Conservation (phyloP, 768 basidiomycete species). For the Rhodotorula taiwanensis region DNA sequence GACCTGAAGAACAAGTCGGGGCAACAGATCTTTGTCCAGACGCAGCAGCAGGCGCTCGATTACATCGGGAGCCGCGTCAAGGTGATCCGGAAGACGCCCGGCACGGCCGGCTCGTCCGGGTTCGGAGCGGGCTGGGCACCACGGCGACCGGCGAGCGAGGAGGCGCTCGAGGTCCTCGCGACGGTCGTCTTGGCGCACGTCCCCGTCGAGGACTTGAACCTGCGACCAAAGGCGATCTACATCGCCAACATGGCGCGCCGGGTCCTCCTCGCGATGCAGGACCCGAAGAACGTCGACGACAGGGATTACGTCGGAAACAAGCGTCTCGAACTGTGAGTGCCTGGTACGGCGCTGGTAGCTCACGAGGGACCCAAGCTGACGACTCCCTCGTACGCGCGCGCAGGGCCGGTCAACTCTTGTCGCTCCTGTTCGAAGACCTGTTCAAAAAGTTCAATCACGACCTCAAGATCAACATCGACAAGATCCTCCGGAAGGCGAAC, state of each 20-base stretch:
- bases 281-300: conserved; percentile 95
- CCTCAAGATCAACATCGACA: conserved; percentile 90
- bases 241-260: conserved; percentile 95
- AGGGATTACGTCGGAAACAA: conserved; percentile 99
- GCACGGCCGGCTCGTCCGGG: conserved; percentile 44
- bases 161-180: conserved; percentile 91
- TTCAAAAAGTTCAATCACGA: conserved; percentile 98
- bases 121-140: conserved; percentile 17
- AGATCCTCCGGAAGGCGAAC: conserved; percentile 91
- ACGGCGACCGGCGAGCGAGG: conserved; percentile 78
- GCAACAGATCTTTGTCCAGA: conserved; percentile 55
- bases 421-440: conserved; percentile 91
- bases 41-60: conserved; percentile 85
- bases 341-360: no score
- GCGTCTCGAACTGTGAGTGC: conserved; percentile 82
- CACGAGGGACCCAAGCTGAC: no score
- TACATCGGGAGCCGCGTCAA: conserved; percentile 92
- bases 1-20: conserved; percentile 27
- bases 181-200: conserved; percentile 96
- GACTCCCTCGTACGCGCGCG: background rate
- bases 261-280: conserved; percentile 92
- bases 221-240: conserved; percentile 89
- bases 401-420: conserved; percentile 91
- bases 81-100: conserved; percentile 68
- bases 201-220: conserved; percentile 78